A percentile compares a stretch with the other conserved stretches of the same genome.
These are phyloP conservation scores for Albugo candida DNA, from an alignment of 352 stramenopile species.

Conservation along the genomic window DNA sequence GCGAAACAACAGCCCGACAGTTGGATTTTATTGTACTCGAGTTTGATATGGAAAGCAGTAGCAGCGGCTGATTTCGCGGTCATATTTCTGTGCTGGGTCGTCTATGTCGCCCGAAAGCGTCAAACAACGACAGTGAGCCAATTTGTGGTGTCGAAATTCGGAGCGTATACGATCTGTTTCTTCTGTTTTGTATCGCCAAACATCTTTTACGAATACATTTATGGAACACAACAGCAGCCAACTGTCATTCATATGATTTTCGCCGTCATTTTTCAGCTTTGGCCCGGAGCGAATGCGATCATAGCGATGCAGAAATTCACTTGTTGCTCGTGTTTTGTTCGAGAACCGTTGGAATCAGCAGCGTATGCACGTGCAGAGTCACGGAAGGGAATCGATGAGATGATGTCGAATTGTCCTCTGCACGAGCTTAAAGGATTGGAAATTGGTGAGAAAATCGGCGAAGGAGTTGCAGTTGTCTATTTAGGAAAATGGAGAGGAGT, in stretches of 20 bases:
- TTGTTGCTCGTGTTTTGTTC: no score
- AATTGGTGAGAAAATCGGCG: constrained; percentile 66
- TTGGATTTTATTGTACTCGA: constrained; percentile 18
- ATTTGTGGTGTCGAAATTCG: constrained; percentile 57
- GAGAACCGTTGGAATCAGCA: no score
- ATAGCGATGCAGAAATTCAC: constrained; percentile 33
- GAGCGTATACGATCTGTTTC: constrained; percentile 60
- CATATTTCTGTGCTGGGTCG: constrained; percentile 33
- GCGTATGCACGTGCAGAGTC: no score
- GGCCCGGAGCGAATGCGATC: constrained; percentile 54
- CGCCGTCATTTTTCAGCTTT: constrained; percentile 19
- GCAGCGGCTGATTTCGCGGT: constrained; percentile 32
- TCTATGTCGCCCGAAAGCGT: constrained; percentile 21
- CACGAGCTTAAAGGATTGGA: constrained; percentile 65
- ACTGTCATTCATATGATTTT: constrained; percentile 15
- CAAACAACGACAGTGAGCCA: constrained; percentile 8
- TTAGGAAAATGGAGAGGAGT: constrained; percentile 90
- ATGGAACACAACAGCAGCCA: constrained; percentile 7
- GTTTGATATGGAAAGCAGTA: constrained; percentile 53
- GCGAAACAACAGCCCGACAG: constrained; percentile 24
- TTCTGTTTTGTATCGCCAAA: constrained; percentile 51
- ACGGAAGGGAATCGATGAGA: no score
- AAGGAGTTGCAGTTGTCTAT: constrained; percentile 83
- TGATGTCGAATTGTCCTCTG: no score
- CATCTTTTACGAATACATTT: constrained; percentile 37